Conservation (phyloP, 164 flowering plant species). For the Euptelea pleiosperma region DNA sequence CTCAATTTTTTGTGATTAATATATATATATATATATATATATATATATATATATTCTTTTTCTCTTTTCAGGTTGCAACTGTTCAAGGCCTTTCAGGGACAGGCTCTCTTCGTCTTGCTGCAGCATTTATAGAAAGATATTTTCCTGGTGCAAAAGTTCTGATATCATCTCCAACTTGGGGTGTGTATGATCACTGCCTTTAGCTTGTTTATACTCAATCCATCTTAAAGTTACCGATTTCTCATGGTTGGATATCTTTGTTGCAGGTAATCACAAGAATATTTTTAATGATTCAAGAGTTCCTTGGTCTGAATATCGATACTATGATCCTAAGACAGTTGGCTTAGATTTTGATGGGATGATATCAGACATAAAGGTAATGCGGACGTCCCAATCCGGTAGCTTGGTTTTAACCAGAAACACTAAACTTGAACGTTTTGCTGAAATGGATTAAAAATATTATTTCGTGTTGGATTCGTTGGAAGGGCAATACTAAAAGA, state of each 20-base stretch:
- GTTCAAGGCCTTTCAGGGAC: conserved; percentile 99
- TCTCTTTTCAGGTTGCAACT: conserved; percentile 70
- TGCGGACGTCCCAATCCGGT: not conserved
- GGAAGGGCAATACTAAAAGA: too few relatives aligned
- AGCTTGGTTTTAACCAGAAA: not conserved
- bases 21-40: too few relatives aligned
- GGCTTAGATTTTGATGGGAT: conserved; percentile 97
- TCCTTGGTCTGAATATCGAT: conserved; percentile 96
- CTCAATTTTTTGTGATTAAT: too few relatives aligned
- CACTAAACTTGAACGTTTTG: not conserved
- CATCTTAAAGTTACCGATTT: conserved; percentile 6
- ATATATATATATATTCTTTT: too few relatives aligned
- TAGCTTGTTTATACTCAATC: conserved; percentile 8
- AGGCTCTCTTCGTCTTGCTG: conserved; percentile 97
- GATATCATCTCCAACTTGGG: conserved; percentile 98
- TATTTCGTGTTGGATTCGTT: too few relatives aligned
- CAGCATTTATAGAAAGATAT: conserved; percentile 85
- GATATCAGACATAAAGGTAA: conserved; percentile 92
- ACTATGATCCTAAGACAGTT: conserved; percentile 92
- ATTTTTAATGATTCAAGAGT: conserved; percentile 97
- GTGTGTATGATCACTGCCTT: conserved; percentile 36
- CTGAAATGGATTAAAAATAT: too few relatives aligned
- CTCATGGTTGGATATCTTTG: conserved; percentile 11
- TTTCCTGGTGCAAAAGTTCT: conserved; percentile 87
- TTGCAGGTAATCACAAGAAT: conserved; percentile 94